Percentiles rank a stretch among this genome's conserved stretches.
phyloP scores from a whole-genome alignment of 1,284 basidiomycete genomes.

The Papiliotrema laurentii region DNA sequence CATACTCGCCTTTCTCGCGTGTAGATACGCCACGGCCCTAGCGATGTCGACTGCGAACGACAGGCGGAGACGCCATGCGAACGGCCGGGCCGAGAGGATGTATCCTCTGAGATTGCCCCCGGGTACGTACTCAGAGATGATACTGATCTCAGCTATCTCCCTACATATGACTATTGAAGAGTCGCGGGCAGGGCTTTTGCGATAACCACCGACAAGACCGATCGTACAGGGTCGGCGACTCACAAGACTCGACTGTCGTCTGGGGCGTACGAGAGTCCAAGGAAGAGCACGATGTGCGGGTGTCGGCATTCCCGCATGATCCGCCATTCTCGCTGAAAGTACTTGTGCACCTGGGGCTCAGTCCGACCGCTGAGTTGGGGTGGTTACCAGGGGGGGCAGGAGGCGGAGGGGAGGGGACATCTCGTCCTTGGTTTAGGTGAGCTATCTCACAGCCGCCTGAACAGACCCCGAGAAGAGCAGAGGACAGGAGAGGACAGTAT shows the following conservation, averaged over 20 bases:
- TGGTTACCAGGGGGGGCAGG: background rate
- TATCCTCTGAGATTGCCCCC: constrained; percentile 75
- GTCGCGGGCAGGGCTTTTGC: no score
- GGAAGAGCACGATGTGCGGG: constrained; percentile 90
- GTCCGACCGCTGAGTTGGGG: background rate
- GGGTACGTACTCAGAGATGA: constrained; percentile 77
- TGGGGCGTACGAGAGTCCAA: constrained; percentile 85
- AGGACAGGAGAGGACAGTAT: background rate
- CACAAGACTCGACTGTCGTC: constrained; percentile 71
- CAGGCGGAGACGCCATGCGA: constrained; percentile 85
- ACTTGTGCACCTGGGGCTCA: constrained; percentile 66
- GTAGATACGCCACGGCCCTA: constrained; percentile 91
- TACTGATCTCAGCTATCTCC: constrained; percentile 42
- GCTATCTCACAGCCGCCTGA: no score
- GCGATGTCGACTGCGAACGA: constrained; percentile 93
- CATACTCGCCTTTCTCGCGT: constrained; percentile 66
- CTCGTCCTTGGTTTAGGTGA: no score
- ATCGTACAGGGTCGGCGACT: no score
- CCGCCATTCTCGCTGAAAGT: constrained; percentile 95
- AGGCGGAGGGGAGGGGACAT: no score
- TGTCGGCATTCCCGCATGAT: constrained; percentile 86
- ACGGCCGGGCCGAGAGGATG: constrained; percentile 67
- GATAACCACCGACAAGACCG: no score
- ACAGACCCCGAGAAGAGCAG: background rate
- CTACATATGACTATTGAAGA: background rate